Conservation (phyloP, 179 eudicot species). For the Silene noctiflora region DNA sequence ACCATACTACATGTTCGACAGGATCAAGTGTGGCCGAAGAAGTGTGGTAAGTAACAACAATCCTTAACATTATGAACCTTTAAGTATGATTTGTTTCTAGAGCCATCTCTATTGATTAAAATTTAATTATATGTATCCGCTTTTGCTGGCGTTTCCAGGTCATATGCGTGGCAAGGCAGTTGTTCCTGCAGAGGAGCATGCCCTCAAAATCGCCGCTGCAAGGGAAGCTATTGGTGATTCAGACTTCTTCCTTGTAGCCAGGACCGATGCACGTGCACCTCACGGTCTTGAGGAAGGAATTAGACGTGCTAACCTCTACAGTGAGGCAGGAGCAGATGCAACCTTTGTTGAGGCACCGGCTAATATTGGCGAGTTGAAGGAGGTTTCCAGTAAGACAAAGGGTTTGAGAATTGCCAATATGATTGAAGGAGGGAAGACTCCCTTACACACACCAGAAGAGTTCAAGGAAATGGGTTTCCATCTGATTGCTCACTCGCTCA, state of each 20-base stretch:
- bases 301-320: constrained; percentile 37
- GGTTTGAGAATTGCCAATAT: constrained; percentile 40
- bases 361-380: constrained; percentile 29
- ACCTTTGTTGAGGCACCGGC: constrained; percentile 41
- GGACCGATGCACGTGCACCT: constrained; percentile 48
- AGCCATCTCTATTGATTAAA: too few relatives aligned
- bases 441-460: constrained; percentile 40
- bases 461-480: constrained; percentile 36
- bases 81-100: too few relatives aligned
- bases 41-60: constrained; percentile 29
- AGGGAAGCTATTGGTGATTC: constrained; percentile 42
- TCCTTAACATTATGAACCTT: background rate
- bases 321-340: constrained; percentile 45
- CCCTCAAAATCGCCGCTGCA: constrained; percentile 40
- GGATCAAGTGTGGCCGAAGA: constrained; percentile 53
- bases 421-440: constrained; percentile 46
- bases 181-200: constrained; percentile 42
- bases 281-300: constrained; percentile 41
- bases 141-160: constrained; percentile 2
- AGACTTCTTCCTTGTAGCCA: constrained; percentile 41
- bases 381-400: constrained; percentile 26
- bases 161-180: constrained; percentile 45
- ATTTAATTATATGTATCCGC: background rate
- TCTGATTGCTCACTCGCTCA: constrained; percentile 34
- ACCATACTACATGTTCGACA: background rate